Evolutionary conservation across 2,329 filamentous ascomycete species (phyloP), one percentile per base, ranked within the genome.

Genomic region (Dothistroma pini): DNA sequence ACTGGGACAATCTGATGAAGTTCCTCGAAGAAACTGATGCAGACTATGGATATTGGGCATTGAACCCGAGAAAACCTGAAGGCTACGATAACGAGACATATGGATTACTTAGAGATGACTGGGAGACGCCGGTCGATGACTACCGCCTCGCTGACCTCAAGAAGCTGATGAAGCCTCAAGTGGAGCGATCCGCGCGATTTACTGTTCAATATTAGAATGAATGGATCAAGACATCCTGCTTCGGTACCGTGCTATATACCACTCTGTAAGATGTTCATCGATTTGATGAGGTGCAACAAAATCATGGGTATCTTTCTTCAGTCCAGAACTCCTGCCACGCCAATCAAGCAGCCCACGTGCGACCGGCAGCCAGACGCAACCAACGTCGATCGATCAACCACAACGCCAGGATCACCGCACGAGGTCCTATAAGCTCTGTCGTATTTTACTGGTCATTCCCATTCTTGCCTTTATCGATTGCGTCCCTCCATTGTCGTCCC

Each of bases 41-140:
- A 8, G 71, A 72, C 53, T 71, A 61, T 76, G 87, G 83, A 7
- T 89, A 89, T 74, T 89, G 87, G 87, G 86, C 86, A 16, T 71
- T 89, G 66, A 89, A 89, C 74, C 84, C 86, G 44, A 78, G 84
- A 52, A 89, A 89, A 74, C 83, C 85, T 10, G 80, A 80, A 60
- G 65, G 64, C 77, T 81, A 86, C 71, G 79, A 76, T 54, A 77
- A 75, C 34, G 86, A 89, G 76, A 79, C 80, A 12, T 89, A 89
- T 70, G 81, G 83, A 2, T 74, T 89, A 25, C 75, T 89, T 19
- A 74, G 81, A 63, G 85, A 88, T 68, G 85, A 87, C 72, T 89
- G 86, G 86, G 69, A 81, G 64, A 88, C 85, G 19, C 55, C 64
- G 1, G 59, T 70, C 11, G 64, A 69, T 6, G 71, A 73, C 49